Evolutionary conservation across 139 green algal genomes (phyloP).

Genomic region (Nannochloris sp.): DNA sequence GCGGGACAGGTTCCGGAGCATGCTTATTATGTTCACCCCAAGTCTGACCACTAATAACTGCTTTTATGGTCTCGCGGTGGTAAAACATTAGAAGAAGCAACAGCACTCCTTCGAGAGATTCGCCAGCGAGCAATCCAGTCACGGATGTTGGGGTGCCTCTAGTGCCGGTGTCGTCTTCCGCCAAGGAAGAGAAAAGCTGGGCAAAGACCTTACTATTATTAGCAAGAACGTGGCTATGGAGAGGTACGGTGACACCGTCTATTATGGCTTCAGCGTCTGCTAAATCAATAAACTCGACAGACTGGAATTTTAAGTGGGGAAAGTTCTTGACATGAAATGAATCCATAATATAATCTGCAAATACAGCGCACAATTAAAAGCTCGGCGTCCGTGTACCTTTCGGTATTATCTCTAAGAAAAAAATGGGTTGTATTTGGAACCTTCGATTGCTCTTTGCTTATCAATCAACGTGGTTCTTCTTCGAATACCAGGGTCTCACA

Average conservation of each 20-base stretch:
- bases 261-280: not conserved
- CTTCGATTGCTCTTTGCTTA: too few relatives aligned
- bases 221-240: not conserved
- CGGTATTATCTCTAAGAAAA: too few relatives aligned
- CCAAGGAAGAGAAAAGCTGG: not conserved
- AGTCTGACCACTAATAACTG: not conserved
- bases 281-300: not conserved
- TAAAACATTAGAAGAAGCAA: not conserved
- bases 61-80: not conserved
- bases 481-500: too few relatives aligned
- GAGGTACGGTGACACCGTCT: not conserved
- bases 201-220: not conserved
- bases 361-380: too few relatives aligned
- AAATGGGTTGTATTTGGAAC: too few relatives aligned
- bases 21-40: too few relatives aligned
- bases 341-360: too few relatives aligned
- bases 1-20: too few relatives aligned
- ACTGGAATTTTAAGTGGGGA: not conserved
- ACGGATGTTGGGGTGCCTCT: not conserved
- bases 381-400: too few relatives aligned
- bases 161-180: not conserved
- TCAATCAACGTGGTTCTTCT: too few relatives aligned
- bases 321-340: not conserved
- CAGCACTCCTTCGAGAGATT: not conserved
- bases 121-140: not conserved